Percentiles rank a stretch among this genome's conserved stretches.
phyloP scores from a whole-genome alignment of 2,329 filamentous ascomycete species.

The Alternaria sp. region DNA sequence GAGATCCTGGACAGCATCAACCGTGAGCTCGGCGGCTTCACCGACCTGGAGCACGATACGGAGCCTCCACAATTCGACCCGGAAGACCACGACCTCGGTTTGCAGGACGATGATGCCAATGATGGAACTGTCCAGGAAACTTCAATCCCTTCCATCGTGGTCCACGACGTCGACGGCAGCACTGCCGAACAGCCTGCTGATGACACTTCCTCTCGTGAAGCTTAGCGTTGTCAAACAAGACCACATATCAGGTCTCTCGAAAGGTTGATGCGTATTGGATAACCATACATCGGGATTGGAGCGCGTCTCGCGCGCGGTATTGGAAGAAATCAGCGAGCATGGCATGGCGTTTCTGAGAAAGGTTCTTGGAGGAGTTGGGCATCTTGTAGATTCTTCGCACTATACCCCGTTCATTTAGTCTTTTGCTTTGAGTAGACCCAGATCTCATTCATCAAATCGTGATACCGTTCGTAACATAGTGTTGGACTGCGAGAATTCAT shows the following conservation, averaged over 20 bases:
- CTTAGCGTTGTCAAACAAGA: neutral
- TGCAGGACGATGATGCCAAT: neutral
- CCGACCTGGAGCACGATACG: no score
- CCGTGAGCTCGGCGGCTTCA: neutral
- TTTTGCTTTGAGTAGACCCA: no score
- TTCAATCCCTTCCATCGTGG: neutral
- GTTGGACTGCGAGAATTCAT: neutral
- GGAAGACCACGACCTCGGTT: neutral
- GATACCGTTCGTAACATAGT: no score
- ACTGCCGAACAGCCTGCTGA: neutral
- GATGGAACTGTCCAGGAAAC: neutral
- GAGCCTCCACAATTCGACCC: no score
- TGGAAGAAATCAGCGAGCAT: neutral
- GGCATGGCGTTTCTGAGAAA: neutral
- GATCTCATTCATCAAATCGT: no score
- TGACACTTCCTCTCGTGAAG: neutral
- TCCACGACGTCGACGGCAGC: neutral
- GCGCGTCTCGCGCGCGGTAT: rapidly evolving
- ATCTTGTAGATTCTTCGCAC: neutral
- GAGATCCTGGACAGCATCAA: neutral
- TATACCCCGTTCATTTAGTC: no score
- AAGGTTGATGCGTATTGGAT: neutral
- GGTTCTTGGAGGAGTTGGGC: neutral
- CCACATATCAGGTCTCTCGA: rapidly evolving
- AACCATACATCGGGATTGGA: neutral